phyloP scores from a whole-genome alignment of 2,329 filamentous ascomycete genomes.

The Ophiostoma quercus region DNA sequence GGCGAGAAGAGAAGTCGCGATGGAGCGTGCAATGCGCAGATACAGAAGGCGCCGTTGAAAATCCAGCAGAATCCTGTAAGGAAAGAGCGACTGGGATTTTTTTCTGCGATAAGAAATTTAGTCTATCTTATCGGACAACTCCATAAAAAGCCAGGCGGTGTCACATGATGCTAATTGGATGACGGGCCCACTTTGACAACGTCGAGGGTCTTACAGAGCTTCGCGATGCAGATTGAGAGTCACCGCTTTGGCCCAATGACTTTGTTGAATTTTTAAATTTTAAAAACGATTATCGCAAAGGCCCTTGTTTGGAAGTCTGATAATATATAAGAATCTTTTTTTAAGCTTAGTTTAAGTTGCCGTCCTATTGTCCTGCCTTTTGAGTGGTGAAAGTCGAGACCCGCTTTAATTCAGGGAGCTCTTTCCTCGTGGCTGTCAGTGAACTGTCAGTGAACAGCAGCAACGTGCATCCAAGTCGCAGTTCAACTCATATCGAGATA shows the following conservation, averaged over 20 bases:
- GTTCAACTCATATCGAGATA: not conserved
- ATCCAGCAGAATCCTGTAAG: conserved; percentile 1
- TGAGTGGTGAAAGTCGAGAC: not conserved
- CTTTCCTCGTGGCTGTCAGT: not conserved
- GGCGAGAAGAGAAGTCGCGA: not conserved
- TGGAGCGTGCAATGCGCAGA: not conserved
- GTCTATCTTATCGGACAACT: conserved; percentile 18
- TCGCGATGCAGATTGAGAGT: not conserved
- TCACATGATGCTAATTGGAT: not conserved
- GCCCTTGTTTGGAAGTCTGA: too few species aligned
- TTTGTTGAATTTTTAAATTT: too few species aligned
- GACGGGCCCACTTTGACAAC: not conserved
- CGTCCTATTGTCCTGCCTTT: not conserved
- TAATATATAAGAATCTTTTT: too few species aligned
- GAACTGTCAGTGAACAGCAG: not conserved
- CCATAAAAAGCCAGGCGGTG: conserved; percentile 13
- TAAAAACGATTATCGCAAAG: too few species aligned
- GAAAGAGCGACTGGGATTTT: conserved; percentile 18
- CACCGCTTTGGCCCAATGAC: too few species aligned
- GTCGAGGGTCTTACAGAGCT: conserved; percentile 1
- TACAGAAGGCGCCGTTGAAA: conserved; percentile 5
- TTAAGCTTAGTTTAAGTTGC: too few species aligned
- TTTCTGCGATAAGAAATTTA: conserved; percentile 23
- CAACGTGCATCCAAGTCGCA: not conserved
- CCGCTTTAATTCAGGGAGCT: conserved; percentile 4